Conservation (phyloP, 208 protist species). For the Naegleria fowleri region DNA sequence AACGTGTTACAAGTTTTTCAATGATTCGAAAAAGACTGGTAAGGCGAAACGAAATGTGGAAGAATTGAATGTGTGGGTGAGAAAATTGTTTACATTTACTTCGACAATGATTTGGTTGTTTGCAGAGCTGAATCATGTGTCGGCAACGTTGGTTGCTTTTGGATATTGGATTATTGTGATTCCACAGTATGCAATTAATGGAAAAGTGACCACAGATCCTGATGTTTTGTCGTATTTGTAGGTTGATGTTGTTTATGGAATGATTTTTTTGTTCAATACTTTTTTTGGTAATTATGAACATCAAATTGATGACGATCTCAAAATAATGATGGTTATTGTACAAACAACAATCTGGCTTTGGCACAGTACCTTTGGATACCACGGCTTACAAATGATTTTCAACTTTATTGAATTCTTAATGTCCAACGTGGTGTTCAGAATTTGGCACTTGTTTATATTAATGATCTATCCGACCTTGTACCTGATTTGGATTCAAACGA, state of each 20-base stretch:
- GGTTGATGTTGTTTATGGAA: background rate
- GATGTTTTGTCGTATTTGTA: background rate
- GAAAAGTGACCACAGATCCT: background rate
- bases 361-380: background rate
- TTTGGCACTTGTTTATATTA: background rate
- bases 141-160: background rate
- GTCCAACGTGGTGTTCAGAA: background rate
- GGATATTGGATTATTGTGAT: background rate
- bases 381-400: background rate
- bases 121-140: background rate
- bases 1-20: background rate
- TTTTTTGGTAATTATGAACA: too few species aligned
- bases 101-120: background rate
- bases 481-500: background rate
- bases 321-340: too few species aligned
- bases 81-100: background rate
- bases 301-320: too few species aligned
- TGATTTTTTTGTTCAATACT: too few species aligned
- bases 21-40: background rate
- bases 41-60: background rate
- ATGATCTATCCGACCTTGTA: background rate
- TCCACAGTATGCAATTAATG: background rate
- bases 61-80: background rate
- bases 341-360: too few species aligned
- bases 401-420: background rate